Percentiles rank a stretch among this genome's conserved stretches.
Evolutionary conservation across 805 yeast species (phyloP).

Genomic region (Zygosaccharomyces bisporus): DNA sequence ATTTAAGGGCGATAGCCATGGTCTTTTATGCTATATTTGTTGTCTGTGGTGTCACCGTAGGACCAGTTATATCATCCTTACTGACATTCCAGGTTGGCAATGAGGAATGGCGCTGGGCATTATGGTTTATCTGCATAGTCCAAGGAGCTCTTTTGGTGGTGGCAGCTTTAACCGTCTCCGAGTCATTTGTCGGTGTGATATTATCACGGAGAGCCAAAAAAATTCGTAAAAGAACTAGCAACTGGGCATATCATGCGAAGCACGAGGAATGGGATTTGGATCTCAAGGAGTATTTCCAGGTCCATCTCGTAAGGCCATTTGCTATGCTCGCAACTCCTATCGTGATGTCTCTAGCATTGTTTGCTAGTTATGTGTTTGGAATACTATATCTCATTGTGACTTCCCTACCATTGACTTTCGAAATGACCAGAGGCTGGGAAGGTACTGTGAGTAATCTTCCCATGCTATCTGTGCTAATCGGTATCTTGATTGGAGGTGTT

Average conservation of each 20-base stretch:
- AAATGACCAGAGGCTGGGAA: conserved; percentile 4
- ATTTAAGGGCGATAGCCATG: conserved; percentile 70
- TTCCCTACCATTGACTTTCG: not conserved
- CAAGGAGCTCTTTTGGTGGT: conserved; percentile 40
- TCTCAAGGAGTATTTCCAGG: conserved; percentile 54
- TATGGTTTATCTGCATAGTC: conserved; percentile 65
- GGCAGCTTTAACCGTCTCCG: conserved; percentile 45
- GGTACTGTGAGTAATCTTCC: conserved; percentile 3
- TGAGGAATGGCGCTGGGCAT: conserved; percentile 83
- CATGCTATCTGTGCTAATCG: conserved; percentile 1
- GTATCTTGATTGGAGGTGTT: not conserved
- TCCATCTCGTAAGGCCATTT: conserved; percentile 65
- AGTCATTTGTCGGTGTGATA: conserved; percentile 69
- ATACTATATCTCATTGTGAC: conserved; percentile 51
- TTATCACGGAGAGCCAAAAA: conserved; percentile 57
- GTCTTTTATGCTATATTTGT: conserved; percentile 67
- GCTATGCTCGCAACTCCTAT: conserved; percentile 64
- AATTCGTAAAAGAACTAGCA: conserved; percentile 66
- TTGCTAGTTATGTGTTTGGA: conserved; percentile 77
- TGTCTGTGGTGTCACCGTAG: conserved; percentile 73
- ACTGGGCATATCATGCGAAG: conserved; percentile 79
- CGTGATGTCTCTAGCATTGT: conserved; percentile 58
- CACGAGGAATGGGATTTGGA: conserved; percentile 61
- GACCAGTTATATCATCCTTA: conserved; percentile 54
- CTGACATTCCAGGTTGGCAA: conserved; percentile 40